Evolutionary conservation across 225 moss, liverwort and hornwort species (phyloP), one percentile per base, ranked within the genome.

Genomic region (Marchantia polymorpha): DNA sequence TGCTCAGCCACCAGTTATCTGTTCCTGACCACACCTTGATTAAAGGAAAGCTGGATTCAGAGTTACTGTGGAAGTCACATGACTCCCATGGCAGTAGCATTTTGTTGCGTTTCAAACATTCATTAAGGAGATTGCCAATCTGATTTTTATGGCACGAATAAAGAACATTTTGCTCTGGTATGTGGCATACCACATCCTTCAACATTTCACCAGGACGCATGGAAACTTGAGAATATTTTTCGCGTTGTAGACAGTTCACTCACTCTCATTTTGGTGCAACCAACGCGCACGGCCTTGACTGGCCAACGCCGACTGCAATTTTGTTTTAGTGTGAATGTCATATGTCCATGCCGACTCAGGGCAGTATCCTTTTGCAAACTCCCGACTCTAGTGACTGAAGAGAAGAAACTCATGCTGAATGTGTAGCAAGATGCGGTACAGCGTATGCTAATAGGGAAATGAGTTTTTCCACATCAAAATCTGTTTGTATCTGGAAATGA

Each of bases 41-140:
- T 58, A 69, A 74, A 52, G 54, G 58, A 51, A 70, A 56, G 50
- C 39, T 52, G 22, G 67, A 61, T 58, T 50, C 78, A 26, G 63
- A 71, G 12, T 60, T 56, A 51, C 29, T 75, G 75, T 71, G 76
- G 71, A 85, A 64, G 77, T 80, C 73, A 77, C 77, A 0, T 16
- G 73, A 76, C 77, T 46, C 75, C 39, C 75, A 74, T 56, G 52
- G 51, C 60, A 64, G 61, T 80, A 74, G 78, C 59, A 78, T 81
- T 84, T 68, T 82, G 74, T 67, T 65, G 70, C 79, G 80, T 77
- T 59, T 61, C 60, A 73, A 84, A 87, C 82, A 82, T 84, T 87
- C 73, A 75, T 82, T 73, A 63, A 74, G 80, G 79, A 79, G 75
- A 80, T 77, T 84, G 87, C 84, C 87, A 73, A 77, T 77, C 52